phyloP scores from a whole-genome alignment of 345 rosid genomes.

The Moricandia arvensis region DNA sequence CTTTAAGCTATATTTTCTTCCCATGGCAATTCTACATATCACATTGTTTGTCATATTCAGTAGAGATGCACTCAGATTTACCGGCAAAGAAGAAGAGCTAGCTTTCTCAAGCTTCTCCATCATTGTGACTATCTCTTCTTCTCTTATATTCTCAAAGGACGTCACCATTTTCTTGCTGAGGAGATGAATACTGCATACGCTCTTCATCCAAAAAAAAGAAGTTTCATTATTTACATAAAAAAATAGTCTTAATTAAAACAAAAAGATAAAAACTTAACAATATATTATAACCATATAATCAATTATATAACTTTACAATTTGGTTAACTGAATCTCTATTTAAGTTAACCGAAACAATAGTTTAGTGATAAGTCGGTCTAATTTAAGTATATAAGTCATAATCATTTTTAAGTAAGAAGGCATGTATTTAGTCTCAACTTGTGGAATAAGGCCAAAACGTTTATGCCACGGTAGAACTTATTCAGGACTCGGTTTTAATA shows the following conservation, averaged over 20 bases:
- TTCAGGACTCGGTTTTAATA: too few species aligned
- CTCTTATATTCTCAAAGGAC: conserved; percentile 38
- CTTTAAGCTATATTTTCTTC: conserved; percentile 48
- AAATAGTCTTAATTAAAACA: not conserved
- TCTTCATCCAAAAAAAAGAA: conserved; percentile 29
- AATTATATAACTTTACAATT: too few species aligned
- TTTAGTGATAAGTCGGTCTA: too few species aligned
- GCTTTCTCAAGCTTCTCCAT: conserved; percentile 33
- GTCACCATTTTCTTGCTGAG: conserved; percentile 38
- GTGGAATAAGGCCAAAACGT: too few species aligned
- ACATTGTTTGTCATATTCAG: conserved; percentile 39
- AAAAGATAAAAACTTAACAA: too few species aligned
- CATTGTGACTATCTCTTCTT: conserved; percentile 44
- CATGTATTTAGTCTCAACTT: too few species aligned
- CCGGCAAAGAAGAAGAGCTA: conserved; percentile 11
- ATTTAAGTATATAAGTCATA: too few species aligned
- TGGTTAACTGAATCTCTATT: too few species aligned
- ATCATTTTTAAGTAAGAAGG: too few species aligned
- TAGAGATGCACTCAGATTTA: conserved; percentile 45
- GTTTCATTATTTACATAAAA: not conserved
- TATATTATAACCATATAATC: too few species aligned
- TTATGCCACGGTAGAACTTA: too few species aligned
- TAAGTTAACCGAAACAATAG: too few species aligned
- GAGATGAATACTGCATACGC: conserved; percentile 44
- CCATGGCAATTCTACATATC: conserved; percentile 47